These are phyloP conservation scores for Fusarium hostae DNA, from an alignment of 2,329 filamentous ascomycete species.

Conservation along the genomic window DNA sequence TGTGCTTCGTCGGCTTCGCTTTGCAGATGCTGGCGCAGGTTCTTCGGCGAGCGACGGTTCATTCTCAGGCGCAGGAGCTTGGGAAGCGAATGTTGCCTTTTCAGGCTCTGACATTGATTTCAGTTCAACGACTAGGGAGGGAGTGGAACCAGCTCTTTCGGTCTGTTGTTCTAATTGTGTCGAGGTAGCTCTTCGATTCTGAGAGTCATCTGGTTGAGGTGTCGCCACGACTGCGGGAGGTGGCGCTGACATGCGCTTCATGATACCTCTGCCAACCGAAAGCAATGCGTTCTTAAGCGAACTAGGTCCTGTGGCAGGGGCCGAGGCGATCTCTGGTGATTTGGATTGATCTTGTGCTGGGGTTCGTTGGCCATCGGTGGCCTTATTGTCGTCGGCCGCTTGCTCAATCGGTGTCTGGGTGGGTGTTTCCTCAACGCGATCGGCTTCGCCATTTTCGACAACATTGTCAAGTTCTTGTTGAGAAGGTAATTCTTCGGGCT, in stretches of 20 bases:
- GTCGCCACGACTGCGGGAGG: constrained; percentile 7
- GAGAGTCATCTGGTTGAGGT: neutral
- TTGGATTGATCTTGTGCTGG: neutral
- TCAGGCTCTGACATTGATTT: constrained; percentile 27
- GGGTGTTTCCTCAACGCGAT: constrained; percentile 28
- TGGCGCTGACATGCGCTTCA: constrained; percentile 35
- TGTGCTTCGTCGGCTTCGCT: constrained; percentile 27
- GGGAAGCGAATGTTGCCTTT: constrained; percentile 22
- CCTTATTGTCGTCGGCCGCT: neutral
- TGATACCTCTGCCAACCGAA: constrained; percentile 19
- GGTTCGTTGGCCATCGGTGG: constrained; percentile 2
- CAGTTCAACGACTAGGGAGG: constrained; percentile 28
- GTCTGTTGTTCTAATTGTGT: constrained; percentile 8
- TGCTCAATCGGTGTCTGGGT: constrained; percentile 18
- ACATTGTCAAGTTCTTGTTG: neutral
- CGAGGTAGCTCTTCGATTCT: constrained; percentile 3
- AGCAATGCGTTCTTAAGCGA: constrained; percentile 9
- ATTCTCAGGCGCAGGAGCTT: constrained; percentile 1
- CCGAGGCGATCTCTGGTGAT: neutral
- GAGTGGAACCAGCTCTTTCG: constrained; percentile 22
- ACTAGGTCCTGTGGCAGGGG: neutral
- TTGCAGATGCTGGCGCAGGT: constrained; percentile 3
- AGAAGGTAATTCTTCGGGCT: neutral
- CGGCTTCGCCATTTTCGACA: neutral
- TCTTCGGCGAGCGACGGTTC: neutral